Evolutionary conservation across 176 grass and related monocot species (phyloP).

Genomic region (Bothriochloa decipiens): DNA sequence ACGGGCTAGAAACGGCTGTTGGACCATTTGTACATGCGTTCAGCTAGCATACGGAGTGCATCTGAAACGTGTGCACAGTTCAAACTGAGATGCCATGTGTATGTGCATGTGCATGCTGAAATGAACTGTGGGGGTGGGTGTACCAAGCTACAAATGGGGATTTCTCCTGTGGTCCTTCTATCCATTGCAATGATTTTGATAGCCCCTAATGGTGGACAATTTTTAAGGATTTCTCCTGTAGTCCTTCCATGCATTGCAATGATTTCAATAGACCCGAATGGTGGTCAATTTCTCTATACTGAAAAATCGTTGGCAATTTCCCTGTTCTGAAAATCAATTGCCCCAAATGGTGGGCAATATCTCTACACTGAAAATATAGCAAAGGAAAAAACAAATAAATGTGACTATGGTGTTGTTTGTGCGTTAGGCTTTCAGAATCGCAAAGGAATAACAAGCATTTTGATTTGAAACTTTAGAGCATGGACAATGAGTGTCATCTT

Average conservation of each 20-base stretch:
- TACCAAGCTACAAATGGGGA: neutral
- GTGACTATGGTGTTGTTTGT: neutral
- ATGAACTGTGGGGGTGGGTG: neutral
- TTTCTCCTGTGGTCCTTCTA: neutral
- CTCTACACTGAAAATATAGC: neutral
- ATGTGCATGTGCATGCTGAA: constrained; percentile 13
- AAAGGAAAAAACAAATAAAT: neutral
- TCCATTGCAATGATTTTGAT: neutral
- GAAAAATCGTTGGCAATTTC: no score
- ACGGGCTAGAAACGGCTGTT: neutral
- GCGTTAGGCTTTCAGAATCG: neutral
- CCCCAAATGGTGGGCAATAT: neutral
- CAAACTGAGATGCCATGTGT: neutral
- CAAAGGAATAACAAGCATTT: neutral
- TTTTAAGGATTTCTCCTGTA: neutral
- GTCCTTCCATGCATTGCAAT: neutral
- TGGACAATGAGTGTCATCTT: neutral
- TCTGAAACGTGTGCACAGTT: neutral
- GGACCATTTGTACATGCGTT: neutral
- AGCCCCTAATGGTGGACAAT: neutral
- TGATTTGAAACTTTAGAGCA: neutral
- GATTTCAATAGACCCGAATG: neutral
- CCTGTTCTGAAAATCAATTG: no score
- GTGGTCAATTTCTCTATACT: no score
- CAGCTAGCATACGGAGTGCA: neutral